A percentile compares a stretch with the other conserved stretches of the same genome.
Evolutionary conservation across 179 eudicot genomes (phyloP).

Genomic region (Corrigiola litoralis): DNA sequence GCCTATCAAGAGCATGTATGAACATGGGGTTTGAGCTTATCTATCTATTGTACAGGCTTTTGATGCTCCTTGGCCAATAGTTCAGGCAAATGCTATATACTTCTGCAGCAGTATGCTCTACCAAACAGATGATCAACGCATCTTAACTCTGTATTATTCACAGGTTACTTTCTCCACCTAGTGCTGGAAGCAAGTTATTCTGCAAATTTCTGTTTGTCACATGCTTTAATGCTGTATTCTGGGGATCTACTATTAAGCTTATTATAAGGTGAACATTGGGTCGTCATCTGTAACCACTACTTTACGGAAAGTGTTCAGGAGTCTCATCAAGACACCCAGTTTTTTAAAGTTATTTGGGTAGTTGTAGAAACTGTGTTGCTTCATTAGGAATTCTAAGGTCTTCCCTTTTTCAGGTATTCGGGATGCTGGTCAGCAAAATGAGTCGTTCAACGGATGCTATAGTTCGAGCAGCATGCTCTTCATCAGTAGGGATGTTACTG

Average conservation of each 20-base stretch:
- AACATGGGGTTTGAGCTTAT: slow-evolving; percentile 11
- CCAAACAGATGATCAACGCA: slow-evolving; percentile 72
- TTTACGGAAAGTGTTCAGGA: too few species aligned
- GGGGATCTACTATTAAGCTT: background rate
- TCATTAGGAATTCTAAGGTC: background rate
- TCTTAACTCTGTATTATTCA: slow-evolving; percentile 53
- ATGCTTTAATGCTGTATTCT: background rate
- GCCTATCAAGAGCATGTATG: background rate
- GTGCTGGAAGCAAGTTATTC: background rate
- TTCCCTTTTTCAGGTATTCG: slow-evolving; percentile 54
- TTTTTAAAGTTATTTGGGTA: background rate
- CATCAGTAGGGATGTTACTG: slow-evolving; percentile 70
- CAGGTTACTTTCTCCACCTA: slow-evolving; percentile 48
- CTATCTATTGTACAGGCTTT: slow-evolving; percentile 60
- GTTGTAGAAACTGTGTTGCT: background rate
- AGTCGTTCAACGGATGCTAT: slow-evolving; percentile 68
- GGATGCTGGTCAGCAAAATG: slow-evolving; percentile 70
- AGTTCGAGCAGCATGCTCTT: slow-evolving; percentile 84
- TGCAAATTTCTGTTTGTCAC: background rate
- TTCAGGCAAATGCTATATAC: slow-evolving; percentile 92
- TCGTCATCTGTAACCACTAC: too few species aligned
- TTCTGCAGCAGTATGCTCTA: slow-evolving; percentile 81
- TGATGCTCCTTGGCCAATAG: slow-evolving; percentile 99
- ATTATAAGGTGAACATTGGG: background rate
- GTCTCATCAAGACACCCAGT: too few species aligned